Evolutionary conservation across 169 alveolate species (phyloP), one percentile per base, ranked within the genome.

Genomic region (Plasmodium malariae): DNA sequence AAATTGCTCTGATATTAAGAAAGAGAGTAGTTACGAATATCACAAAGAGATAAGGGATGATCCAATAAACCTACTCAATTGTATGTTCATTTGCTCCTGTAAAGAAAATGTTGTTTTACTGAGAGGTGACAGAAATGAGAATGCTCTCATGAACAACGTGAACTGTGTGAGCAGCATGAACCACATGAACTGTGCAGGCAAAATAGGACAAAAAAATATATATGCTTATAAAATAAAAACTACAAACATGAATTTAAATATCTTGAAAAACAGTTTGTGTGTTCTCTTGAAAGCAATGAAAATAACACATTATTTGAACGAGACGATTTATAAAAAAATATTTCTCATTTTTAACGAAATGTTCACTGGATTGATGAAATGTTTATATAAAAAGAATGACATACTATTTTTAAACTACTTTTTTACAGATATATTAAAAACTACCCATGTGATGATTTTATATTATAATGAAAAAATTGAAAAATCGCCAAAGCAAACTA

Each of bases 381-480:
- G 40, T 21, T n/a, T 86, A 21, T 69, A 86, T 49, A 48, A 86
- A 72, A 57, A 86, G 48, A 69, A 86, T 1, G 17, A 55, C 7
- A 2, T 86, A 19, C 40, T 86, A 11, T 86, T 86, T 70, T 49
- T 86, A 11, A 62, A 86, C 21, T 26, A 12, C 0, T 86, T 68
- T 36, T 86, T 69, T 62, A 86, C 68, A 2, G 74, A 57, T 40
- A 86, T 86, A 26, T 70, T 86, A 49, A 69, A 86, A 57, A 62
- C 37, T 12, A 30, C 17, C 19, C 24, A 19, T 48, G 9, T 28
- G 0, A 0, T 86, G 51, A 45, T 86, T 55, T 59, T 51, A 19
- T 86, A 55, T 69, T 86, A 86, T 40, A 86, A 70, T 36, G 87
- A 69, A 26, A 54, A 86, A n/a, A 51, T 86, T 9, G 87, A 86